A percentile compares a stretch with the other conserved stretches of the same genome.
Conservation (phyloP, 169 alveolate species). For the Plasmodium fragile region DNA sequence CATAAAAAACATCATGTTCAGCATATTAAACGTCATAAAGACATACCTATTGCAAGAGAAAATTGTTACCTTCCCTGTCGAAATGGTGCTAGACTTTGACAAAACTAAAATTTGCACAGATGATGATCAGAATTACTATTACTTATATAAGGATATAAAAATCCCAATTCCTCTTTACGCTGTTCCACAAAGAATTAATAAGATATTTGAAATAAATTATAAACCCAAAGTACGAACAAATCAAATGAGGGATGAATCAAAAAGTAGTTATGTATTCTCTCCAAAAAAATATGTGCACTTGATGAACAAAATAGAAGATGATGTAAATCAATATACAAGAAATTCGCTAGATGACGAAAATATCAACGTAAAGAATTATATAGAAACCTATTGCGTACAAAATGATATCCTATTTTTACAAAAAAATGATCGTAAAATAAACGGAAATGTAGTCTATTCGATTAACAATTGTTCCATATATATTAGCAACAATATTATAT, state of each 20-base stretch:
- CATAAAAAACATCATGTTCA: slow-evolving; percentile 64
- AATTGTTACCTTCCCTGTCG: slow-evolving; percentile 64
- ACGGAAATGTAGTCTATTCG: slow-evolving; percentile 53
- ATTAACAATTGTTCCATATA: slow-evolving; percentile 63
- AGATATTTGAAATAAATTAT: slow-evolving; percentile 33
- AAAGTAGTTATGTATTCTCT: slow-evolving; percentile 17
- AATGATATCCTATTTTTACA: slow-evolving; percentile 55
- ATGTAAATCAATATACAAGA: slow-evolving; percentile 27
- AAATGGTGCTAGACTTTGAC: slow-evolving; percentile 59
- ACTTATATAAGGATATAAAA: slow-evolving; percentile 62
- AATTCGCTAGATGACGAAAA: slow-evolving; percentile 26
- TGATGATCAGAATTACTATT: slow-evolving; percentile 47
- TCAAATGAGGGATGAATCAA: slow-evolving; percentile 10
- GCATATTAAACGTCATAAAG: slow-evolving; percentile 71
- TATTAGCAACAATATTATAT: slow-evolving; percentile 60
- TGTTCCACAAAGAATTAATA: slow-evolving; percentile 36
- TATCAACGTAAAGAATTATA: slow-evolving; percentile 46
- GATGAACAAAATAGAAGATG: slow-evolving; percentile 60
- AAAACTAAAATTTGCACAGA: slow-evolving; percentile 45
- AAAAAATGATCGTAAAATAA: slow-evolving; percentile 61
- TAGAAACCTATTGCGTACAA: slow-evolving; percentile 47
- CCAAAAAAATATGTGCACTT: slow-evolving; percentile 31
- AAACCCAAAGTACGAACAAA: slow-evolving; percentile 1
- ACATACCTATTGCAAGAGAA: slow-evolving; percentile 41
- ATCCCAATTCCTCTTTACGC: slow-evolving; percentile 72